These are phyloP conservation scores for Seminavis robusta DNA, from an alignment of 108 stramenopile genomes.

Conservation along the genomic window DNA sequence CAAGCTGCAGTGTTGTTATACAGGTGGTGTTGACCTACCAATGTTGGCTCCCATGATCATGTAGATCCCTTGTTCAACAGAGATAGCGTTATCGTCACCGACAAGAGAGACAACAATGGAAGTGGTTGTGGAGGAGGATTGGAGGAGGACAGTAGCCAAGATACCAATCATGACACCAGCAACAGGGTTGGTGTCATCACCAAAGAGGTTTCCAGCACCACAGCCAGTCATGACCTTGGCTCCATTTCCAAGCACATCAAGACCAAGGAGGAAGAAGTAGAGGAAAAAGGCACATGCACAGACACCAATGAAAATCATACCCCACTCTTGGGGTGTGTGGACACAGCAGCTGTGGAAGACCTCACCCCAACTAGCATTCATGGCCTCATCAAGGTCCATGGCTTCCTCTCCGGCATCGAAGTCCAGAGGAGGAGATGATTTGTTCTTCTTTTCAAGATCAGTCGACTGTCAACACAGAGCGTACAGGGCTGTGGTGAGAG, in stretches of 20 bases:
- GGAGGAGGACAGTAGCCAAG: slow-evolving; percentile 64
- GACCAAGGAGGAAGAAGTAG: slow-evolving; percentile 74
- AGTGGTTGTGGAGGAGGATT: slow-evolving; percentile 73
- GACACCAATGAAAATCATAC: slow-evolving; percentile 33
- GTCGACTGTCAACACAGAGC: too few species aligned
- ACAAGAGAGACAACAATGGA: slow-evolving; percentile 78
- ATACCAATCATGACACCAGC: slow-evolving; percentile 66
- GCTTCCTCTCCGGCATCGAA: too few species aligned
- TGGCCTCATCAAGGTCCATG: slow-evolving; percentile 24
- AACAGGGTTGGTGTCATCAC: slow-evolving; percentile 63
- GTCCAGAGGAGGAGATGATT: too few species aligned
- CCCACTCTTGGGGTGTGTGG: slow-evolving; percentile 49
- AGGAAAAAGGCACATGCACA: slow-evolving; percentile 48
- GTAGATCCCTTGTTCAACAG: slow-evolving; percentile 49
- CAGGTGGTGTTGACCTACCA: slow-evolving; percentile 64
- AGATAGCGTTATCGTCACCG: slow-evolving; percentile 44
- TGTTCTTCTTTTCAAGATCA: too few species aligned
- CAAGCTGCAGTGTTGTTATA: too few species aligned
- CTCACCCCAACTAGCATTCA: slow-evolving; percentile 58
- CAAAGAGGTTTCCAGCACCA: slow-evolving; percentile 57
- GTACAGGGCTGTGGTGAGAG: too few species aligned
- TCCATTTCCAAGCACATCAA: slow-evolving; percentile 56
- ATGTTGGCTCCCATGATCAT: slow-evolving; percentile 84
- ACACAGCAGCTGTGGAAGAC: slow-evolving; percentile 50
- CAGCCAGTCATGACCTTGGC: slow-evolving; percentile 69